These are phyloP conservation scores for Cystobasidium onofrii DNA, from an alignment of 768 basidiomycete genomes.

Conservation along the genomic window DNA sequence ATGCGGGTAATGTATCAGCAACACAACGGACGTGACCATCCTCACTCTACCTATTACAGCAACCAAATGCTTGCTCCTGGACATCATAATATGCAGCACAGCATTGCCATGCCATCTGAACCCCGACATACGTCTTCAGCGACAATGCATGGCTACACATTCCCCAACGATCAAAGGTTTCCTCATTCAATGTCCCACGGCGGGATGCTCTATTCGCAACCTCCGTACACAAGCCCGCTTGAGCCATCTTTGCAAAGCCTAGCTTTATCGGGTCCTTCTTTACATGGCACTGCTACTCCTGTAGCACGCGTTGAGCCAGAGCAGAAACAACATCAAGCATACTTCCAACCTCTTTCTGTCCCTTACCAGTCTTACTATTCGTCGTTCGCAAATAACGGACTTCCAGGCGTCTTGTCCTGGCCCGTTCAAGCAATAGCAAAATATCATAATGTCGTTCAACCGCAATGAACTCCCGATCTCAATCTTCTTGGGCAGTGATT, in stretches of 20 bases:
- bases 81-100: background rate
- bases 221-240: background rate
- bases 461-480: too few relatives aligned
- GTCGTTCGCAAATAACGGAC: constrained; percentile 25
- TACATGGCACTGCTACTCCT: background rate
- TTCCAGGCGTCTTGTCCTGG: constrained; percentile 20
- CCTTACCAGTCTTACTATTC: constrained; percentile 10
- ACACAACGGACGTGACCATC: background rate
- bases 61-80: background rate
- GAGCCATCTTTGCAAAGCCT: background rate
- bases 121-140: background rate
- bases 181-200: background rate
- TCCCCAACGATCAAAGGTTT: background rate
- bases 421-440: background rate
- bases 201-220: background rate
- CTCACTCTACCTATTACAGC: background rate
- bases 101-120: background rate
- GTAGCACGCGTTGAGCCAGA: background rate
- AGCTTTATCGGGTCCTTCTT: background rate
- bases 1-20: background rate
- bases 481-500: too few relatives aligned
- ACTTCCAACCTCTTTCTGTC: background rate
- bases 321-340: background rate
- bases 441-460: constrained; percentile 1
- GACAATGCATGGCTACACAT: background rate